Evolutionary conservation across 2,329 filamentous ascomycete species (phyloP).

Genomic region (Penicillium sp.): DNA sequence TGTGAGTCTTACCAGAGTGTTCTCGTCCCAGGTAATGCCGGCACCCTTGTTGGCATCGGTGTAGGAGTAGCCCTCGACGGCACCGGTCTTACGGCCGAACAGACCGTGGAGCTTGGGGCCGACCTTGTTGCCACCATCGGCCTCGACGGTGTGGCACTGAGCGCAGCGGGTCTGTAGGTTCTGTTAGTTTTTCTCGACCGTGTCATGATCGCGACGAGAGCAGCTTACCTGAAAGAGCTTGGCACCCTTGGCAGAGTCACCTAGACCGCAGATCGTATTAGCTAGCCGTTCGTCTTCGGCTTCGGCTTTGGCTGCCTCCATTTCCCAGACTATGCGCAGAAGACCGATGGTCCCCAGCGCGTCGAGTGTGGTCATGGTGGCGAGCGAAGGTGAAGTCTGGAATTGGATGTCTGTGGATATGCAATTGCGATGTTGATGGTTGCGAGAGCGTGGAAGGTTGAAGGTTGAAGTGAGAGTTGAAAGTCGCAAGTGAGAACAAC

Average conservation of each 20-base stretch:
- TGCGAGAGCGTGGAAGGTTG: not conserved
- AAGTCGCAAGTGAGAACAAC: not conserved
- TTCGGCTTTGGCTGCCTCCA: not conserved
- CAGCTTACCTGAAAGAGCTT: conserved; percentile 81
- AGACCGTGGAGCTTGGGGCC: conserved; percentile 95
- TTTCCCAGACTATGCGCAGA: conserved; percentile 12
- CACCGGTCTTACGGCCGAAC: conserved; percentile 91
- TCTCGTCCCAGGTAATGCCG: conserved; percentile 81
- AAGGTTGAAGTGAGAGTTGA: not conserved
- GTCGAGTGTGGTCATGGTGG: conserved; percentile 27
- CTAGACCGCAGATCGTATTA: conserved; percentile 47
- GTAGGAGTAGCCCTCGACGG: conserved; percentile 90
- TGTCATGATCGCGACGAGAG: not conserved
- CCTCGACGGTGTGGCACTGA: conserved; percentile 96
- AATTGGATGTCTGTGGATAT: not conserved
- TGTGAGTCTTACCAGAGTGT: conserved; percentile 65
- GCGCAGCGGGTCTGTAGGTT: conserved; percentile 72
- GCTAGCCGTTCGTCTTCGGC: conserved; percentile 8
- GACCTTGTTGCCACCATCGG: conserved; percentile 91
- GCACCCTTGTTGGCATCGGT: conserved; percentile 99
- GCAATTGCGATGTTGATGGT: not conserved
- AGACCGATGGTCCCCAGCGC: conserved; percentile 12
- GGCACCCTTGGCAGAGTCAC: conserved; percentile 93
- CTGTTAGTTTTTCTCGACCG: conserved; percentile 8
- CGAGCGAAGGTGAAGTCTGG: not conserved